These are phyloP conservation scores for Sanghuangporus sanghuang DNA, from an alignment of 1,284 basidiomycete species.

Conservation along the genomic window DNA sequence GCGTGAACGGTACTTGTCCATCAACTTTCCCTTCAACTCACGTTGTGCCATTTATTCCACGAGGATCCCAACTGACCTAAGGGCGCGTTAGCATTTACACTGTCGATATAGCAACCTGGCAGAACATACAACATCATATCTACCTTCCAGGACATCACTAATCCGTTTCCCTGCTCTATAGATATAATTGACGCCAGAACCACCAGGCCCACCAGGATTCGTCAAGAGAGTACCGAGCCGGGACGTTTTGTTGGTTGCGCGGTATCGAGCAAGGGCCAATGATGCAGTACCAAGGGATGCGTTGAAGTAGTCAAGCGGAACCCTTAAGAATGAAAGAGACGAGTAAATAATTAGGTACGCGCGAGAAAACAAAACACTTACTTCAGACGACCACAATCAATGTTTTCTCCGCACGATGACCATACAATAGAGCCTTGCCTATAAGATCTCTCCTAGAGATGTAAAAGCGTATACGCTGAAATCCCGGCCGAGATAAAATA, in stretches of 20 bases:
- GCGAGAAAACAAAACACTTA: not conserved
- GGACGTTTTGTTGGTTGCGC: constrained; percentile 19
- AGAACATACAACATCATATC: constrained; percentile 21
- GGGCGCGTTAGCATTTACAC: not conserved
- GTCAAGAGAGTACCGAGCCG: constrained; percentile 19
- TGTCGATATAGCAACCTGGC: not conserved
- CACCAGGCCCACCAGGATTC: constrained; percentile 21
- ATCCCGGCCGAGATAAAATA: not conserved
- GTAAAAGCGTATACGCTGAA: not conserved
- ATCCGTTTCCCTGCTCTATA: constrained; percentile 23
- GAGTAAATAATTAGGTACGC: not conserved
- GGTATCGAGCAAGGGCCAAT: constrained; percentile 20
- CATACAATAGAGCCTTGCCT: constrained; percentile 12
- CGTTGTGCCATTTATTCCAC: constrained; percentile 25
- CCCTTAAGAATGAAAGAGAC: constrained; percentile 6
- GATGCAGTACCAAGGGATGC: constrained; percentile 16
- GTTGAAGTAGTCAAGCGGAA: constrained; percentile 21
- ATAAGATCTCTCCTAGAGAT: not conserved
- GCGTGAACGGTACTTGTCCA: not conserved
- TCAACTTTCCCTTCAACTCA: constrained; percentile 8
- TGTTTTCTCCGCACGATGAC: constrained; percentile 16
- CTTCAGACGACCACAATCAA: constrained; percentile 17
- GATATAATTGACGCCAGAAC: constrained; percentile 23
- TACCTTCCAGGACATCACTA: constrained; percentile 23
- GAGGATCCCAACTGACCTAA: constrained; percentile 27